Base-by-base conservation (phyloP, 2,329 filamentous ascomycete species). In the Venturia aucupariae region DNA sequence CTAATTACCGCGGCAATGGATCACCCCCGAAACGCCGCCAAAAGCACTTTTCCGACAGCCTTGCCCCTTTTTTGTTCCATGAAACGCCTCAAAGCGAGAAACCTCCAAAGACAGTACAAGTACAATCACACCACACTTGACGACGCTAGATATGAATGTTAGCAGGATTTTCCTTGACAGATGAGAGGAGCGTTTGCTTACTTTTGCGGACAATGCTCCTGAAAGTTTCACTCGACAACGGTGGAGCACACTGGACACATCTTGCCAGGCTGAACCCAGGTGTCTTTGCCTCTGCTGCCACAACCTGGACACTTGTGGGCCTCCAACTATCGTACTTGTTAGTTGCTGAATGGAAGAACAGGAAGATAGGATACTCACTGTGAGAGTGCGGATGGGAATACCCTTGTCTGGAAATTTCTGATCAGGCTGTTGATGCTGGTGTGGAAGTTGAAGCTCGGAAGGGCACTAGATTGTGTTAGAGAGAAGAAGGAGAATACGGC, bases 211-310 rank as follows among this genome's bases (percentile, higher is more conserved):
- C 51, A 10, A 19, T 22, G 22, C 51, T n/a, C 30, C 15, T 7
- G 15, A 35, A 3, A n/a, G 1, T 4, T 38, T 30, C 54, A 62
- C 22, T 54, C 42, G 42, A 62, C 44, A 8, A 54, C 22, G 3
- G 44, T 54, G 13, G n/a, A 32, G 32, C 61, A 62, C 30, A 38
- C 32, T 48, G 61, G 61, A 24, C 61, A 62, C 32, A 38, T 38
- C 44, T 62, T 62, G 39, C 61, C 61, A 8, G 61, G 61, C 39
- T 44, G 32, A n/a, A 62, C 61, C 61, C 61, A 62, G 46, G 30
- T 35, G 46, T 41, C 19, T 54, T 62, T 46, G n/a, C 32, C 44
- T 39, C 44, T 30, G 24, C 38, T 46, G n/a, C 8, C 24, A 54
- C 61, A 62, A 13, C n/a, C n/a, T 54, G 61, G 61, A 24, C 61